Conservation (phyloP, 2,329 filamentous ascomycete species). For the Aulographum hederae region DNA sequence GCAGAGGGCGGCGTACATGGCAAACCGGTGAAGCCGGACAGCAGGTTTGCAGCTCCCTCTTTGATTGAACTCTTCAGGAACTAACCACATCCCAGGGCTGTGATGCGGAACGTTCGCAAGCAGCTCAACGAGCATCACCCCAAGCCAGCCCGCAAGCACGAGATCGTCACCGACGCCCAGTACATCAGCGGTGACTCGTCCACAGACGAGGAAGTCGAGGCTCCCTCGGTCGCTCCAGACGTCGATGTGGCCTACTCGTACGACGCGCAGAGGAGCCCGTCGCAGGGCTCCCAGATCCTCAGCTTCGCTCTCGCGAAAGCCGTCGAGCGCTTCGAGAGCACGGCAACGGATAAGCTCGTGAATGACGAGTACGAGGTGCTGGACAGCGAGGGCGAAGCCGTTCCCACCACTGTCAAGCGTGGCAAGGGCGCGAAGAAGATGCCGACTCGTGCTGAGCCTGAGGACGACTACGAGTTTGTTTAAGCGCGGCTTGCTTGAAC, state of each 20-base stretch:
- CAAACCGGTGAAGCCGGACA: conserved; percentile 8
- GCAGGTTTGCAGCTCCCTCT: conserved; percentile 9
- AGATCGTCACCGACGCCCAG: not conserved
- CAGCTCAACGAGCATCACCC: conserved; percentile 1
- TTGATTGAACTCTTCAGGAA: not conserved
- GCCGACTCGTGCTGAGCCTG: conserved; percentile 12
- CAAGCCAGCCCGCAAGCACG: not conserved
- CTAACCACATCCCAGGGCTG: not conserved
- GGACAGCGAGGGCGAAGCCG: conserved; percentile 21
- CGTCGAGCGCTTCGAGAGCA: conserved; percentile 39
- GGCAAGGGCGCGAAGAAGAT: conserved; percentile 13
- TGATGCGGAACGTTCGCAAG: too few species aligned
- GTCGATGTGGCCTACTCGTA: conserved; percentile 34
- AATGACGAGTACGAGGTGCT: conserved; percentile 40
- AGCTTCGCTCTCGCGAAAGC: conserved; percentile 37
- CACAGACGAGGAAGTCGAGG: conserved; percentile 25
- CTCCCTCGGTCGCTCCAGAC: conserved; percentile 23
- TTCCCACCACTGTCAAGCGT: conserved; percentile 14
- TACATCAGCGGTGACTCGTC: conserved; percentile 16
- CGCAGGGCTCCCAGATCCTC: conserved; percentile 37
- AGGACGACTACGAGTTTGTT: conserved; percentile 23
- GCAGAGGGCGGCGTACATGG: conserved; percentile 4
- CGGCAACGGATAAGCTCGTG: conserved; percentile 41
- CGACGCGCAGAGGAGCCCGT: conserved; percentile 30
- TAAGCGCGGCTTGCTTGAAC: conserved; percentile 10